Evolutionary conservation across 2,329 filamentous ascomycete genomes (phyloP), one percentile per base, ranked within the genome.

Genomic region (Neurospora crassa): DNA sequence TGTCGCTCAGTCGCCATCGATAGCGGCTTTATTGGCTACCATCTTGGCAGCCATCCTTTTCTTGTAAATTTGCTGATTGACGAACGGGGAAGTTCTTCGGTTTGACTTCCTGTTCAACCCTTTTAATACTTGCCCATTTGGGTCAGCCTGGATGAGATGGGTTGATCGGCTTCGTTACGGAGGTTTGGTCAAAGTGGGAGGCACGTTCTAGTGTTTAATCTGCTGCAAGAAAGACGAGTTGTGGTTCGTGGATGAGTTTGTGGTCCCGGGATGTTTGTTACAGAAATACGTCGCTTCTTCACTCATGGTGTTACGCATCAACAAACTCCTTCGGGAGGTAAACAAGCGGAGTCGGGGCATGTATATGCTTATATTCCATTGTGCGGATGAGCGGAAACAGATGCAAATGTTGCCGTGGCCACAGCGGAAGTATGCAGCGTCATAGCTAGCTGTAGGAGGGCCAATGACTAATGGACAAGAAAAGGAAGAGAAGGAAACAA

Each of bases 121-220:
- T 68, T 67, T 45, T 68, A 70, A 70, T 70, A 40, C 41, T 70
- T 63, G 47, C 29, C 53, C 24, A 3, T 63, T 63, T 37, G 29
- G 24, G 10, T 34, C 29, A 11, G 11, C 24, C 18, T 18, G 24
- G 53, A 37, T 37, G 24, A 34, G 14, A 34, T 63, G 16, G 7
- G 53, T 37, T 29, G 7, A n/a, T 37, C 2, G 53, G 53, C 6
- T 11, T 59, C 16, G 29, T 2, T 18, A 8, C 37, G 24, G 6
- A 34, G 16, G 24, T 2, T 1, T 63, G 24, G 3, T 34, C 7
- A 63, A 63, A 29, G 29, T 16, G 53, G 14, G 24, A 37, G 24
- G 29, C 24, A 63, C 53, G 29, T 18, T 63, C 29, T 37, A 63
- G 53, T 63, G 53, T 63, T 37, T 63, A 63, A 63, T 63, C 53